Percentiles rank a stretch among this genome's conserved stretches.
Evolutionary conservation across 164 flowering plant genomes (phyloP).

Genomic region (Aristolochia fimbriata): DNA sequence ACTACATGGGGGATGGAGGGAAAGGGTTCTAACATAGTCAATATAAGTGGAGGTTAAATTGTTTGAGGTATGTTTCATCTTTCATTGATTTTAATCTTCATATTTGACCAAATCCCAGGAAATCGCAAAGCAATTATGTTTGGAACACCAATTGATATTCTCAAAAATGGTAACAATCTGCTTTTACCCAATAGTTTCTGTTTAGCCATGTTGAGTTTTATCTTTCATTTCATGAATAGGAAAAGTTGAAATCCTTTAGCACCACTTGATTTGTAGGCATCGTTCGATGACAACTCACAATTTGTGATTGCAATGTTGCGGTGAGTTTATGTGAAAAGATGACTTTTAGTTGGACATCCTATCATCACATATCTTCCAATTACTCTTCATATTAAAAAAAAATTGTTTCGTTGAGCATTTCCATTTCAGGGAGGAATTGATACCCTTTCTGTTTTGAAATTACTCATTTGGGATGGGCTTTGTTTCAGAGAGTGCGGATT

Average conservation of each 20-base stretch:
- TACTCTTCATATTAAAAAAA: neutral
- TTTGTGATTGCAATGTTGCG: conserved; percentile 75
- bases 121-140: conserved; percentile 82
- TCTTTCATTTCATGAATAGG: conserved; percentile 3
- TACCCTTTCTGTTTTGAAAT: neutral
- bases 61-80: too few relatives aligned
- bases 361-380: neutral
- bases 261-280: conserved; percentile 46
- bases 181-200: conserved; percentile 5
- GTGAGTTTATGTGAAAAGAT: conserved; percentile 29
- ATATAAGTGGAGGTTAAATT: too few relatives aligned
- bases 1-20: too few relatives aligned
- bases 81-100: neutral
- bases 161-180: conserved; percentile 70
- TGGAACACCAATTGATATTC: conserved; percentile 73
- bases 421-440: neutral
- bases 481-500: conserved; percentile 78
- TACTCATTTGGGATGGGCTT: conserved; percentile 3
- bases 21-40: too few relatives aligned
- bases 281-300: conserved; percentile 89
- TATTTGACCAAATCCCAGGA: conserved; percentile 35
- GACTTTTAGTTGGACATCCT: neutral
- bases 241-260: conserved; percentile 5
- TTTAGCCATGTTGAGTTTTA: neutral
- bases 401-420: neutral